A percentile compares a stretch with the other conserved stretches of the same genome.
These are phyloP conservation scores for Toxoplasma gondii DNA, from an alignment of 169 alveolate genomes.

Conservation along the genomic window DNA sequence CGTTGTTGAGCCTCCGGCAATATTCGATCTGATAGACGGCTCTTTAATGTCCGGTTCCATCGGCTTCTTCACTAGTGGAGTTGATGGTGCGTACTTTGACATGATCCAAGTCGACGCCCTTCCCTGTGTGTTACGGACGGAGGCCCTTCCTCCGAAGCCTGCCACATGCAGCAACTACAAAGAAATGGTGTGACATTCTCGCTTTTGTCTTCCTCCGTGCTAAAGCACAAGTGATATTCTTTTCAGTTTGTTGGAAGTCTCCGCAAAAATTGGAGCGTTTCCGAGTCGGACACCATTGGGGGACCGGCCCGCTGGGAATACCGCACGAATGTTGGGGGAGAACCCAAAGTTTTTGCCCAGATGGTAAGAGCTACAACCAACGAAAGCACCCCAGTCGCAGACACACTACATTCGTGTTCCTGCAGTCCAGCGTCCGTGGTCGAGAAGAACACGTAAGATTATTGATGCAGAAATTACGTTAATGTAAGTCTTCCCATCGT, in stretches of 20 bases:
- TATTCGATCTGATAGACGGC: slow-evolving; percentile 81
- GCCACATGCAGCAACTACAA: slow-evolving; percentile 81
- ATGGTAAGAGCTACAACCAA: slow-evolving; percentile 65
- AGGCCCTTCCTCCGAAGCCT: slow-evolving; percentile 77
- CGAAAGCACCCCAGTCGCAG: neutral
- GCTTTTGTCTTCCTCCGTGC: slow-evolving; percentile 9
- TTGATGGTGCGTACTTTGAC: slow-evolving; percentile 78
- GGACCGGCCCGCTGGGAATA: slow-evolving; percentile 74
- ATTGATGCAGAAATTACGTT: neutral
- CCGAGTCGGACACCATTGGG: neutral
- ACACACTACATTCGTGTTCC: neutral
- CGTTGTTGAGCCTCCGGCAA: slow-evolving; percentile 76
- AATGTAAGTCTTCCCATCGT: neutral
- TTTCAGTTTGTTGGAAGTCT: slow-evolving; percentile 39
- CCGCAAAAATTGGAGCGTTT: slow-evolving; percentile 19
- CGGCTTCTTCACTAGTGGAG: slow-evolving; percentile 81
- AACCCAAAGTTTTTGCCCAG: slow-evolving; percentile 81
- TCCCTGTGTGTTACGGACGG: slow-evolving; percentile 78
- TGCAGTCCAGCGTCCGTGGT: slow-evolving; percentile 11
- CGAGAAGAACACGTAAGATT: slow-evolving; percentile 4
- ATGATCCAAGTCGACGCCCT: slow-evolving; percentile 79
- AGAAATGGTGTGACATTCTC: slow-evolving; percentile 39
- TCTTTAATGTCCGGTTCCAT: slow-evolving; percentile 80
- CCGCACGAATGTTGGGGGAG: slow-evolving; percentile 81
- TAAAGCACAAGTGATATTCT: slow-evolving; percentile 20